Percentiles rank a stretch among this genome's conserved stretches.
Evolutionary conservation across 768 basidiomycete genomes (phyloP).

Genomic region (Mycena vitilis): DNA sequence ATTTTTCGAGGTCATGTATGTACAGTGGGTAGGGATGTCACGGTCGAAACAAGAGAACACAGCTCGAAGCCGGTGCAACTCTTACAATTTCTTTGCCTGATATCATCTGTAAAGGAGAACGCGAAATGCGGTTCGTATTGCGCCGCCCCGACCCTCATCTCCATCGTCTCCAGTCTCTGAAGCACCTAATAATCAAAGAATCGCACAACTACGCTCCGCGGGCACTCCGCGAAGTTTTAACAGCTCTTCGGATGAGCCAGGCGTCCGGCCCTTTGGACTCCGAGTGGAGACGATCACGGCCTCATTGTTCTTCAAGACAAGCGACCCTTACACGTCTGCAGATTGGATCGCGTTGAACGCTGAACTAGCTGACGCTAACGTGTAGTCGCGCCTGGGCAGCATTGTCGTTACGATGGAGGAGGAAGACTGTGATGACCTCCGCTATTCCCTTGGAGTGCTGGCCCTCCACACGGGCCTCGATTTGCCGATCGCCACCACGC

Average conservation of each 20-base stretch:
- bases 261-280: not conserved
- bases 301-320: not conserved
- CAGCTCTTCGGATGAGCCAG: not conserved
- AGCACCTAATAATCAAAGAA: not conserved
- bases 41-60: not conserved
- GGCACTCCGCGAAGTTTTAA: not conserved
- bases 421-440: not conserved
- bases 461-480: not conserved
- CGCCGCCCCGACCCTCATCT: not conserved
- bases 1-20: conserved; percentile 4
- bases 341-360: not conserved
- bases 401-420: not conserved
- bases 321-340: not conserved
- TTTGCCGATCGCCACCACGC: not conserved
- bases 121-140: too few species aligned
- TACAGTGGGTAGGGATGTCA: not conserved
- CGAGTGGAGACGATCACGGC: not conserved
- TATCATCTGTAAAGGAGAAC: too few species aligned
- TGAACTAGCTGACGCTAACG: not conserved
- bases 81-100: not conserved
- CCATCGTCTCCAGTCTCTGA: conserved; percentile 1
- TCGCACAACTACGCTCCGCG: not conserved
- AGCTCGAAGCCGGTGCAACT: conserved; percentile 2
- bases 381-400: not conserved
- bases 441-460: not conserved